Evolutionary conservation across 148 eudicot genomes (phyloP), one percentile per base, ranked within the genome.

Genomic region (Spergularia marina): DNA sequence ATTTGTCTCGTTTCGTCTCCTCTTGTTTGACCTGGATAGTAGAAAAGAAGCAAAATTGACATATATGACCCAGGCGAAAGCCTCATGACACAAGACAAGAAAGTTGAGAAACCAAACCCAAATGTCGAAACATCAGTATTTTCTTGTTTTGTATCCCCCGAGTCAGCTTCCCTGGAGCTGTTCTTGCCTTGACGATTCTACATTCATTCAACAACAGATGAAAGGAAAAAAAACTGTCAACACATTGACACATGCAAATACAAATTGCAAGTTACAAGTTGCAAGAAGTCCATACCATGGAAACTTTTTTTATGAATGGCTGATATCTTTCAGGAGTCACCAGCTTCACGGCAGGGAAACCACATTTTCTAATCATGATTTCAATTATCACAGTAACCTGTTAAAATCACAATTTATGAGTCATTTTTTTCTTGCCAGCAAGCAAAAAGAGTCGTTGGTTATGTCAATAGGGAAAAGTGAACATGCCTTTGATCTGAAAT

Each of bases 371-470:
- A 70, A 89, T 87, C 85, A 90, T 54, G 77, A 95, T 92, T 88
- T 95, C 98, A 80, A 95, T 58, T 74, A 95, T 92, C 58, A 95
- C 90, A 3, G 82, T 90, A 57, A 95, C 91, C 98, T 95, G 73
- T 55, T 51, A 82, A 53, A 34, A 71, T 75, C 34, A 36, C 53
- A 73, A 70, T 68, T 49, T 34, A 13, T 47, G 10, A 70, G 15
- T 20, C 71, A 53, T 55, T 30, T n/a, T 70, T 56, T 30, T 14
- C 40, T 68, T 13, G 78, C 36, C 40, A 30, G 47, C 1, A 21
- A 63, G 51, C 18, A 41, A 65, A 72, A 66, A 30, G 73, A 23
- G 56, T 12, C 54, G 10, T 16, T 18, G 16, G 53, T 18, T 53
- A 53, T 53, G 70, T 60, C 68, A 61, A 5, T 30, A 65, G 3